Conservation (phyloP, 2,329 filamentous ascomycete genomes). For the Pseudogymnoascus sp. region DNA sequence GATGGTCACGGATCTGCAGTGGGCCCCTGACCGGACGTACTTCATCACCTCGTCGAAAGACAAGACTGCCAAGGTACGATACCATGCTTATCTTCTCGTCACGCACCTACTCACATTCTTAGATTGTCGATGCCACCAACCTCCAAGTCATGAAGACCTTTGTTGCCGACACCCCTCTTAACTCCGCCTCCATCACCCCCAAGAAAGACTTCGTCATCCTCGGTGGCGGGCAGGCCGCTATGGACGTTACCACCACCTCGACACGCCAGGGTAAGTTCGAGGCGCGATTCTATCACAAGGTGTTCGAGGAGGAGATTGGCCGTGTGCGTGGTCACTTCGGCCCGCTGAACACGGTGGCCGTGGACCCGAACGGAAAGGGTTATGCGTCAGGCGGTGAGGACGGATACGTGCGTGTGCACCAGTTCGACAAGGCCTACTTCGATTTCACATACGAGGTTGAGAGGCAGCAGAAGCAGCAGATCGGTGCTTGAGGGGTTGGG, state of each 20-base stretch:
- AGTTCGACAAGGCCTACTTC: conserved; percentile 98
- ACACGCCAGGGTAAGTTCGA: conserved; percentile 98
- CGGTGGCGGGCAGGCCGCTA: conserved; percentile 94
- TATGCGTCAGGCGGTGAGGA: conserved; percentile 97
- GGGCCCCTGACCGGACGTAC: conserved; percentile 87
- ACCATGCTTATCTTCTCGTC: neutral
- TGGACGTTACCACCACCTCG: conserved; percentile 95
- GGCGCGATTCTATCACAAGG: conserved; percentile 98
- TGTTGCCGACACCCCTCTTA: conserved; percentile 84
- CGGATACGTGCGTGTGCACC: conserved; percentile 95
- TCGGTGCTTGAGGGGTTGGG: conserved; percentile 19
- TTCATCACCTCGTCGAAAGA: conserved; percentile 98
- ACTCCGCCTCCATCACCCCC: conserved; percentile 86
- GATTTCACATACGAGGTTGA: conserved; percentile 99
- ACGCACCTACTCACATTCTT: conserved; percentile 13
- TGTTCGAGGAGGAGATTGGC: conserved; percentile 98
- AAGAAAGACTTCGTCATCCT: conserved; percentile 98
- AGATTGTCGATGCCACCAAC: conserved; percentile 77
- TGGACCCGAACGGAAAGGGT: conserved; percentile 81
- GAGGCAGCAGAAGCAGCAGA: conserved; percentile 52
- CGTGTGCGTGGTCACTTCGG: conserved; percentile 96
- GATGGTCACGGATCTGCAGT: conserved; percentile 82
- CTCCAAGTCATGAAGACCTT: conserved; percentile 93
- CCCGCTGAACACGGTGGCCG: conserved; percentile 90
- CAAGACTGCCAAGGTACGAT: conserved; percentile 79